These are phyloP conservation scores for Isatis lusitanica DNA, from an alignment of 441 rosid genomes.

Conservation along the genomic window DNA sequence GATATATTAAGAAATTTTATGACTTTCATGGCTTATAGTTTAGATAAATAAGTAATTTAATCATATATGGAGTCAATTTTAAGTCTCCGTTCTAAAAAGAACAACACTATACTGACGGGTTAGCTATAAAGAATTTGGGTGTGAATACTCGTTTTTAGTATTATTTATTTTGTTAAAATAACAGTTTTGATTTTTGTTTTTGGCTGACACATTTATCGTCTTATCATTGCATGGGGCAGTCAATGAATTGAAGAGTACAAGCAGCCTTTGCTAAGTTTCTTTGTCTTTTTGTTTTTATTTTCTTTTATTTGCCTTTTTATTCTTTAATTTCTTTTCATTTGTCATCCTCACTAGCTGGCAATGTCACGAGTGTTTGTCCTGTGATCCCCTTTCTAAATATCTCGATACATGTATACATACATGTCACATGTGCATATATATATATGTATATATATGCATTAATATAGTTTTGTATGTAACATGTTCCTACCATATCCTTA, in stretches of 20 bases:
- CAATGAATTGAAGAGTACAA: conserved; percentile 45
- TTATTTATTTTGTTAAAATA: not conserved
- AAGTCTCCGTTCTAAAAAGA: conserved; percentile 7
- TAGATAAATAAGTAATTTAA: not conserved
- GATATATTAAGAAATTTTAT: not conserved
- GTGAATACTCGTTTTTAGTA: conserved; percentile 12
- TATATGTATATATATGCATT: not conserved
- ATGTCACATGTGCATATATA: conserved; percentile 34
- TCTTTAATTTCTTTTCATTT: conserved; percentile 38
- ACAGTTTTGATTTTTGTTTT: conserved; percentile 5
- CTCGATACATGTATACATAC: conserved; percentile 29
- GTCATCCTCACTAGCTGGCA: conserved; percentile 44
- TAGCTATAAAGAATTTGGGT: conserved; percentile 9
- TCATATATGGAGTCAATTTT: conserved; percentile 14
- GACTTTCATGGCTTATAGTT: not conserved
- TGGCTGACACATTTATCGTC: conserved; percentile 43
- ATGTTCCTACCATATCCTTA: conserved; percentile 32
- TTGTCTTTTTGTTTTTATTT: conserved; percentile 46
- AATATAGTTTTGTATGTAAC: conserved; percentile 21
- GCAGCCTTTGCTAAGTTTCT: conserved; percentile 41
- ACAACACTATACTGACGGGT: not conserved
- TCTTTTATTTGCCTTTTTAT: conserved; percentile 40
- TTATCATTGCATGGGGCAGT: conserved; percentile 44
- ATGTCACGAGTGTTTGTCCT: conserved; percentile 47
- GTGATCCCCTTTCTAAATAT: conserved; percentile 39